Percentiles rank a stretch among this genome's conserved stretches.
These are phyloP conservation scores for Clonostachys chloroleuca DNA, from an alignment of 2,329 filamentous ascomycete species.

Conservation along the genomic window DNA sequence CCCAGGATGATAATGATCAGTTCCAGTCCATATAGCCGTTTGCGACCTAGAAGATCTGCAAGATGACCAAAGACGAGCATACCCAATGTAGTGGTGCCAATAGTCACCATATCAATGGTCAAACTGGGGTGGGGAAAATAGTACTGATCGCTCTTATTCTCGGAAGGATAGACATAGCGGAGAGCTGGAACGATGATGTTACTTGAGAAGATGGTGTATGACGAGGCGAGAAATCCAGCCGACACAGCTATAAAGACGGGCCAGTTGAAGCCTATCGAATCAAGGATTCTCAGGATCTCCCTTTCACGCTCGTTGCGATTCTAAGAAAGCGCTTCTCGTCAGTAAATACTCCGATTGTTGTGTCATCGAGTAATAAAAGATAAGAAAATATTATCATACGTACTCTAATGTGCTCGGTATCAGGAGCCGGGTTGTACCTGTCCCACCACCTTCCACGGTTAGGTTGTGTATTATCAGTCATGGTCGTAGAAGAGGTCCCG, in stretches of 20 bases:
- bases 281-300: conserved; percentile 6
- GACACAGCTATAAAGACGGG: conserved; percentile 15
- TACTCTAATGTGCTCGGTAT: not conserved
- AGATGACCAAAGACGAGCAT: conserved; percentile 49
- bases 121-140: conserved; percentile 3
- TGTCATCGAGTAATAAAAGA: no score
- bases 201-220: conserved; percentile 18
- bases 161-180: conserved; percentile 14
- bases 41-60: conserved; percentile 50
- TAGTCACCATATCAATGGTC: conserved; percentile 13
- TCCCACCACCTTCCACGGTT: not conserved
- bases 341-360: not conserved
- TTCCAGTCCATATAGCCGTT: conserved; percentile 51
- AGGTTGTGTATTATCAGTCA: no score
- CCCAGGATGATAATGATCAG: conserved; percentile 51
- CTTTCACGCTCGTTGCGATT: conserved; percentile 1
- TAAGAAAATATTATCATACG: not conserved
- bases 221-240: conserved; percentile 18
- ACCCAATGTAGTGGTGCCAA: conserved; percentile 24
- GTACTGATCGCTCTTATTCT: not conserved
- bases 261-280: conserved; percentile 15
- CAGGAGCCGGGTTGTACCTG: not conserved
- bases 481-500: no score
- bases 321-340: not conserved
- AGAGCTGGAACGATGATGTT: conserved; percentile 17